Percentiles rank a stretch among this genome's conserved stretches.
Conservation (phyloP, 345 rosid genomes). For the Abelmoschus esculentus region DNA sequence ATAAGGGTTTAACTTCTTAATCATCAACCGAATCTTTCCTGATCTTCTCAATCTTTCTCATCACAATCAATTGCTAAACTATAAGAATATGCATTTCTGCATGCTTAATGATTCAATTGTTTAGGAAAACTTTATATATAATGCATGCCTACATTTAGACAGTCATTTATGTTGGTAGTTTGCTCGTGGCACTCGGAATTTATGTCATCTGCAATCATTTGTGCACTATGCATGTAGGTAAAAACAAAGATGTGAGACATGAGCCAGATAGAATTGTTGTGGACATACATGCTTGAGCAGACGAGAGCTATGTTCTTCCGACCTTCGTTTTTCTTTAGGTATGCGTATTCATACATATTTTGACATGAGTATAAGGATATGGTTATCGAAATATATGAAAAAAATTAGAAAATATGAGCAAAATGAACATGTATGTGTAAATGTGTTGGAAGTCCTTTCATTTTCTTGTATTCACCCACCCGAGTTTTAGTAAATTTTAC, state of each 20-base stretch:
- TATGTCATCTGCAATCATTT: neutral
- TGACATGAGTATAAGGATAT: too few species aligned
- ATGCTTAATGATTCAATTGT: neutral
- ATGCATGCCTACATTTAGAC: neutral
- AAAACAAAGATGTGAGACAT: neutral
- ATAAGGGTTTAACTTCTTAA: neutral
- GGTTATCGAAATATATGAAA: too few species aligned
- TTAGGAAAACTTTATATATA: neutral
- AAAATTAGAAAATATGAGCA: too few species aligned
- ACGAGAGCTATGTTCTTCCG: too few species aligned
- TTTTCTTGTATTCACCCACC: too few species aligned
- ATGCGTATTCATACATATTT: too few species aligned
- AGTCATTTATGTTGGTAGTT: neutral
- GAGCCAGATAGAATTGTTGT: slow-evolving; percentile 1
- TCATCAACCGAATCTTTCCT: neutral
- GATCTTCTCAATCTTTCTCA: neutral
- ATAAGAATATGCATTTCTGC: neutral
- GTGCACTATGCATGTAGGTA: neutral
- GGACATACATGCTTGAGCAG: neutral
- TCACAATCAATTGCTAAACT: neutral
- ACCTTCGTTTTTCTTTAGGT: too few species aligned
- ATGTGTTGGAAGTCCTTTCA: too few species aligned
- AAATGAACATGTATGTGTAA: too few species aligned
- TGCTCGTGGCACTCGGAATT: neutral
- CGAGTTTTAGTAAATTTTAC: too few species aligned